These are phyloP conservation scores for Ochetophila trinervis DNA, from an alignment of 306 rosid genomes.

Conservation along the genomic window DNA sequence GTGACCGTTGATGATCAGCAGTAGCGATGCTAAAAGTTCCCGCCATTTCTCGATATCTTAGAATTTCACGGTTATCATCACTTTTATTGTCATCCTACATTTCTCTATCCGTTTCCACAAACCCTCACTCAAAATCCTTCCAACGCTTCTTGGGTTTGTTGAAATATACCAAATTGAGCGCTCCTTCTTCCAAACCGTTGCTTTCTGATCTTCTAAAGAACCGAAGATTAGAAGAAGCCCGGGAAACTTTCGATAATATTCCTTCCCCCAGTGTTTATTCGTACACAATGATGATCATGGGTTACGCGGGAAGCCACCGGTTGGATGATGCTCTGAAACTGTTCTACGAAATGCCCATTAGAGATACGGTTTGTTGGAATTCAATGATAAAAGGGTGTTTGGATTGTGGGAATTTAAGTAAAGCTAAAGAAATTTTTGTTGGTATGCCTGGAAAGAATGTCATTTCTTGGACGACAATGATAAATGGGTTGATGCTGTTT, in stretches of 20 bases:
- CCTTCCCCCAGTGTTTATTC: slow-evolving; percentile 40
- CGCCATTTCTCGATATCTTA: slow-evolving; percentile 25
- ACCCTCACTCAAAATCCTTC: slow-evolving; percentile 1
- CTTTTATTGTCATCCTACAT: slow-evolving; percentile 13
- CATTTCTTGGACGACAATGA: slow-evolving; percentile 72
- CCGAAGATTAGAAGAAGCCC: slow-evolving; percentile 51
- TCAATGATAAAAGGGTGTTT: slow-evolving; percentile 64
- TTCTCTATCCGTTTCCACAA: slow-evolving; percentile 4
- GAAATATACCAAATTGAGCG: slow-evolving; percentile 13
- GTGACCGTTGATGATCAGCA: background rate
- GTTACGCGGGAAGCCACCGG: slow-evolving; percentile 36
- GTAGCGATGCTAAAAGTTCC: slow-evolving; percentile 26
- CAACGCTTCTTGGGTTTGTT: slow-evolving; percentile 23
- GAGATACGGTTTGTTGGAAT: slow-evolving; percentile 70
- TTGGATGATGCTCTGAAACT: slow-evolving; percentile 55
- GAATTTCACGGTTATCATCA: background rate
- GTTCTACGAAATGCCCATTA: slow-evolving; percentile 52
- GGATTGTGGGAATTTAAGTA: slow-evolving; percentile 48
- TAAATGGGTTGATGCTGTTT: slow-evolving; percentile 47
- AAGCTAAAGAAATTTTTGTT: slow-evolving; percentile 55
- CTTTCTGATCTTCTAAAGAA: slow-evolving; percentile 41
- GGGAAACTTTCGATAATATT: slow-evolving; percentile 41
- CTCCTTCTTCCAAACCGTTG: slow-evolving; percentile 24
- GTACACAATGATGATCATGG: slow-evolving; percentile 46
- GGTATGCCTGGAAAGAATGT: slow-evolving; percentile 57